Evolutionary conservation across 768 basidiomycete genomes (phyloP), one percentile per base, ranked within the genome.

Genomic region (Cystoderma amianthinum): DNA sequence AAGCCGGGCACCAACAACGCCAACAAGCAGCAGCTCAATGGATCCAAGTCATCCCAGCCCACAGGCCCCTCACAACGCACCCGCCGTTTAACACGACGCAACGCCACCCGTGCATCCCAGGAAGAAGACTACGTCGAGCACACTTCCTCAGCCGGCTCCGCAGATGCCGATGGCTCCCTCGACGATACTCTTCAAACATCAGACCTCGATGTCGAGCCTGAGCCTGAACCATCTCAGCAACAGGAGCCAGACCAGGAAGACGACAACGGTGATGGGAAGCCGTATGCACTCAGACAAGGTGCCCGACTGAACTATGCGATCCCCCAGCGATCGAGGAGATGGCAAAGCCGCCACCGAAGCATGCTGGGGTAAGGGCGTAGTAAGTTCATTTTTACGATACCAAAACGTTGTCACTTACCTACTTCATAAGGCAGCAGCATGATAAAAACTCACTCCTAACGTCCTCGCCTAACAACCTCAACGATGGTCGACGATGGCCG

Each of bases 261-360:
- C 5, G 74, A 76, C 32, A n/a, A n/a, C n/a, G 68, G 55, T 17
- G 76, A 78, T 42, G 76, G 74, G 6, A 71, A 67, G 34, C 76
- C 78, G 12, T 91, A 91, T 51, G 54, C 77, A 0, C 65, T 91
- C 25, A 68, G 88, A 15, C 76, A 80, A 51, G 67, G 87, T 38
- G 65, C 67, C 34, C 71, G 74, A 45, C 78, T 91, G 50, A 88
- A 90, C 54, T 91, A 91, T 43, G 81, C 82, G 10, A 84, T 89
- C 16, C 85, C 84, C 87, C 88, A 0, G 83, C 87, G 1, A 63
- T 91, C 12, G 88, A 91, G 38, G 85, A 89, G 24, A 62, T 85
- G 57, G 52, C 57, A 2, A 69, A 69, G 32, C 73, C 76, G 1
- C 68, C 69, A 4, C 59, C 65, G 21, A 69, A 65, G 44, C 52